Evolutionary conservation across 116 monocot species (phyloP).

Genomic region (Trichopus zeylanicus): DNA sequence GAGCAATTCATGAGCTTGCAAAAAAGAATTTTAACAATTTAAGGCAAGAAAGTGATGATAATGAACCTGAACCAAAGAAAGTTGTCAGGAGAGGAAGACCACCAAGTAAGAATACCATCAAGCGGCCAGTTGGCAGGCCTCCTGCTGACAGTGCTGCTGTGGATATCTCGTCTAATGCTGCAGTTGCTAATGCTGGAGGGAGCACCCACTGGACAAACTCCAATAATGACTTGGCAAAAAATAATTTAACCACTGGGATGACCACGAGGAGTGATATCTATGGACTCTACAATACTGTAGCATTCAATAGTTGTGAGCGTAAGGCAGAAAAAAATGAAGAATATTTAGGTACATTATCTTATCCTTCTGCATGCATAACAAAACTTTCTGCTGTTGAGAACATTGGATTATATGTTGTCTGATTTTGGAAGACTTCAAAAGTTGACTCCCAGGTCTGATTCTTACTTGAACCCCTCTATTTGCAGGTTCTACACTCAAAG

Average conservation of each 20-base stretch:
- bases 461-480: not conserved
- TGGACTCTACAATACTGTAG: too few species aligned
- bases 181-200: slow-evolving; percentile 12
- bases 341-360: slow-evolving; percentile 10
- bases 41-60: slow-evolving; percentile 28
- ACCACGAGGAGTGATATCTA: too few species aligned
- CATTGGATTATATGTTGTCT: too few species aligned
- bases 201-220: slow-evolving; percentile 16
- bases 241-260: slow-evolving; percentile 5
- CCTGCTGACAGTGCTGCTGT: slow-evolving; percentile 6
- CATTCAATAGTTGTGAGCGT: too few species aligned
- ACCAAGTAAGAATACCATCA: slow-evolving; percentile 16
- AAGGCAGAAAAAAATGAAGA: slow-evolving; percentile 39
- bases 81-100: slow-evolving; percentile 30
- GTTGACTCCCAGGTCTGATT: not conserved
- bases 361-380: not conserved
- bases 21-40: slow-evolving; percentile 40
- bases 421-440: not conserved
- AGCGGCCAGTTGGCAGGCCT: slow-evolving; percentile 8
- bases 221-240: slow-evolving; percentile 20
- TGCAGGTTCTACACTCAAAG: slow-evolving; percentile 38
- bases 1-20: slow-evolving; percentile 31
- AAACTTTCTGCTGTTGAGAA: not conserved
- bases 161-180: slow-evolving; percentile 9
- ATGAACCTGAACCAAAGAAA: slow-evolving; percentile 25